These are phyloP conservation scores for Calonectria multiphialidica DNA, from an alignment of 2,329 filamentous ascomycete genomes.

Conservation along the genomic window DNA sequence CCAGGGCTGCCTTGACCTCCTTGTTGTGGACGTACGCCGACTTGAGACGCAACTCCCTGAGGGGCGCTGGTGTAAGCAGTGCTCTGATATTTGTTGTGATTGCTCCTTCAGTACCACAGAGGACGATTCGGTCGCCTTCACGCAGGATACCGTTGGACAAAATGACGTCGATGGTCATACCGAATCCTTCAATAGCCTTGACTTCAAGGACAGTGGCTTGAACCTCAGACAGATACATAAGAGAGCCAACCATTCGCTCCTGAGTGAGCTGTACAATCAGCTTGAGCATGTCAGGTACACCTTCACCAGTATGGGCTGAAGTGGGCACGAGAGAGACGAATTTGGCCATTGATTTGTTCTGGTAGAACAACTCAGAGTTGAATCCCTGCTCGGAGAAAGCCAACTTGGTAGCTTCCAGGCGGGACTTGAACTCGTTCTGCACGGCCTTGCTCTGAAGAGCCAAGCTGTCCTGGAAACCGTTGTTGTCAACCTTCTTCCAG, in stretches of 20 bases:
- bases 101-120: constrained; percentile 96
- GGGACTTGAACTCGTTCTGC: constrained; percentile 93
- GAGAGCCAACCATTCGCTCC: constrained; percentile 94
- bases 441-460: constrained; percentile 91
- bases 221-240: constrained; percentile 99
- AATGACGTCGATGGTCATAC: constrained; percentile 98
- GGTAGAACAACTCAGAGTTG: constrained; percentile 96
- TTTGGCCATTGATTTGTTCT: constrained; percentile 97
- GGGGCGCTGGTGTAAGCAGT: constrained; percentile 89
- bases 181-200: constrained; percentile 98
- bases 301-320: constrained; percentile 98
- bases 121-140: constrained; percentile 93
- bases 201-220: constrained; percentile 98
- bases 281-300: constrained; percentile 99
- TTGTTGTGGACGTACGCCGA: constrained; percentile 99
- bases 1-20: constrained; percentile 96
- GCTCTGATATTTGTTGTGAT: constrained; percentile 97
- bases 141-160: constrained; percentile 94
- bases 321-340: constrained; percentile 97
- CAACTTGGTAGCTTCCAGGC: constrained; percentile 90
- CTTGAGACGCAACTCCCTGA: constrained; percentile 95
- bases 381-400: constrained; percentile 97
- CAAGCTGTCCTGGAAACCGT: constrained; percentile 95
- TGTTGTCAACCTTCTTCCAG: constrained; percentile 99
- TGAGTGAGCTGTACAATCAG: constrained; percentile 92